Conservation (phyloP, 1,139 yeast genomes). For the Saccharomyces hybrid region DNA sequence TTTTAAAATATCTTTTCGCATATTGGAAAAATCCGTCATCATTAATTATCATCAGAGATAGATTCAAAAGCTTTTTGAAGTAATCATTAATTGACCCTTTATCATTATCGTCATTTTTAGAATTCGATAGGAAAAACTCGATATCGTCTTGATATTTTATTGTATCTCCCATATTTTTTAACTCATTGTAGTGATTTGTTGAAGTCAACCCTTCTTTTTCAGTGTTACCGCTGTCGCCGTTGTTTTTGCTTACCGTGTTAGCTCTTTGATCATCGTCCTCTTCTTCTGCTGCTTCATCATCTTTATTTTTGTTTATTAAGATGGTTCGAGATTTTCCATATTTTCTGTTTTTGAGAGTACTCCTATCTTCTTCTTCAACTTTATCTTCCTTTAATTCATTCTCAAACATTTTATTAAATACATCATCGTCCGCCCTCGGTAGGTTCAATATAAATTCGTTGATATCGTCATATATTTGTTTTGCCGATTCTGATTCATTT, state of each 20-base stretch:
- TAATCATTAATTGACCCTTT: conserved; percentile 4
- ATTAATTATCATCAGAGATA: conserved; percentile 16
- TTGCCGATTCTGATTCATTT: conserved; percentile 4
- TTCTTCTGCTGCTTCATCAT: conserved; percentile 7
- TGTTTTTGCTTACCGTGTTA: neutral
- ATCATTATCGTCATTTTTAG: conserved; percentile 5
- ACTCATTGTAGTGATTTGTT: conserved; percentile 22
- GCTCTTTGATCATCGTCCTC: conserved; percentile 5
- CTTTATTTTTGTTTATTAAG: conserved; percentile 11
- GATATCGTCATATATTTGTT: conserved; percentile 11
- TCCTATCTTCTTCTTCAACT: neutral
- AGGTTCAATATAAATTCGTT: conserved; percentile 12
- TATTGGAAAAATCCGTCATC: conserved; percentile 17
- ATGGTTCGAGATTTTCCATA: conserved; percentile 15
- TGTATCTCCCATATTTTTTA: conserved; percentile 24
- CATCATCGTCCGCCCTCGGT: conserved; percentile 6
- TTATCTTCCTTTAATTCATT: conserved; percentile 3
- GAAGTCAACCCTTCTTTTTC: conserved; percentile 3
- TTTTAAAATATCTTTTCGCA: conserved; percentile 13
- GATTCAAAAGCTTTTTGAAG: conserved; percentile 16
- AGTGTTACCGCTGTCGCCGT: neutral
- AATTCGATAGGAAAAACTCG: conserved; percentile 18
- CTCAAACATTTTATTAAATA: conserved; percentile 8
- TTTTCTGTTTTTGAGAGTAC: neutral
- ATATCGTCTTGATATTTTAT: conserved; percentile 27